A percentile compares a stretch with the other conserved stretches of the same genome.
These are phyloP conservation scores for Novymonas esmeraldas DNA, from an alignment of 208 protist genomes.

Conservation along the genomic window DNA sequence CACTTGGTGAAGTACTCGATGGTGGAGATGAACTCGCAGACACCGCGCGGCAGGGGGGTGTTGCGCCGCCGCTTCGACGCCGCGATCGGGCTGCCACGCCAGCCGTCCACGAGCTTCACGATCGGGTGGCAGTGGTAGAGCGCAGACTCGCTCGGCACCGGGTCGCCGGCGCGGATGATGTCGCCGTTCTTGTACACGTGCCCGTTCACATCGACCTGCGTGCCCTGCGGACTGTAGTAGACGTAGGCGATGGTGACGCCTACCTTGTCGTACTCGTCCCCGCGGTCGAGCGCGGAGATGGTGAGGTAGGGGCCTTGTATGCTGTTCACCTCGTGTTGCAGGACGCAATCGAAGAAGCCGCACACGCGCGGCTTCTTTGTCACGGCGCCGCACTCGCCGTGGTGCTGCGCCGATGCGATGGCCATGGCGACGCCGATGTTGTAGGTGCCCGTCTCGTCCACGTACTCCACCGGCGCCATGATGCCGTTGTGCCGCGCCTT, in stretches of 20 bases:
- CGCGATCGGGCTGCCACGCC: slow-evolving; percentile 77
- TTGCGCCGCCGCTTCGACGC: slow-evolving; percentile 54
- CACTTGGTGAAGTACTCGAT: slow-evolving; percentile 88
- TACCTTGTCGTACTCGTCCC: slow-evolving; percentile 90
- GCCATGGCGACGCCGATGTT: slow-evolving; percentile 92
- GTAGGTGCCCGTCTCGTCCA: slow-evolving; percentile 78
- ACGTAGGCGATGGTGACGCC: slow-evolving; percentile 91
- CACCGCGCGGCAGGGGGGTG: slow-evolving; percentile 69
- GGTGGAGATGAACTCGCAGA: slow-evolving; percentile 80
- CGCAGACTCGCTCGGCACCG: slow-evolving; percentile 79
- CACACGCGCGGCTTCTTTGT: slow-evolving; percentile 91
- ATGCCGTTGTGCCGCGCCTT: slow-evolving; percentile 74
- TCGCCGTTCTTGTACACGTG: slow-evolving; percentile 81
- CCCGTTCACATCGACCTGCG: slow-evolving; percentile 69
- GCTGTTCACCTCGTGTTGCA: slow-evolving; percentile 90
- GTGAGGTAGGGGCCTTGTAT: slow-evolving; percentile 91
- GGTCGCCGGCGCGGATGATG: slow-evolving; percentile 89
- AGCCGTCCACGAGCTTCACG: slow-evolving; percentile 85
- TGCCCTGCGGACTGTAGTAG: slow-evolving; percentile 71
- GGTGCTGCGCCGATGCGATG: slow-evolving; percentile 72
- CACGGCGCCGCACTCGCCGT: slow-evolving; percentile 90
- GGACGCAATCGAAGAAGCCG: slow-evolving; percentile 93
- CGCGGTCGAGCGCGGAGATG: slow-evolving; percentile 92
- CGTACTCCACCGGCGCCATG: slow-evolving; percentile 74
- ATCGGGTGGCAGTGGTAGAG: slow-evolving; percentile 89